Evolutionary conservation across 371 early-diverging fungal genomes (phyloP).

Genomic region (Synchytrium microbalum): DNA sequence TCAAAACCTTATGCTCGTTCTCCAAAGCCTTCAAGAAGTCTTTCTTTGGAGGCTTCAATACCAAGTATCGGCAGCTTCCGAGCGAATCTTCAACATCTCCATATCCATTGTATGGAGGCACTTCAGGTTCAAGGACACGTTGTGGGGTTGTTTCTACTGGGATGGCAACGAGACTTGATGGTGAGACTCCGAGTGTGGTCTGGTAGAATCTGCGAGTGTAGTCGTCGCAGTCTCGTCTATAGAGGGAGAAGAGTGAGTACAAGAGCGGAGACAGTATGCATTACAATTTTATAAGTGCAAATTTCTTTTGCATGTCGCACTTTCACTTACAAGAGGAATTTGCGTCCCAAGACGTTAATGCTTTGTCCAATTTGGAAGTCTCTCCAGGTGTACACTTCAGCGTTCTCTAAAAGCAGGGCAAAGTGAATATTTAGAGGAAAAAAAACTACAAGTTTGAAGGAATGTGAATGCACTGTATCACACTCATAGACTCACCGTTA

Average conservation of each 20-base stretch:
- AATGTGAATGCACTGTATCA: not conserved
- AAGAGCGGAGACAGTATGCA: not conserved
- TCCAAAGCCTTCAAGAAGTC: slow-evolving; percentile 50
- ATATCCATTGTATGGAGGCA: slow-evolving; percentile 51
- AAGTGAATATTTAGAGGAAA: slow-evolving; percentile 4
- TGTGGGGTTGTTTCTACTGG: not conserved
- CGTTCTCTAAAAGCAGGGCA: slow-evolving; percentile 28
- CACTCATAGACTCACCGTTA: not conserved
- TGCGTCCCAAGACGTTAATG: slow-evolving; percentile 43
- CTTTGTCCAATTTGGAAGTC: slow-evolving; percentile 41
- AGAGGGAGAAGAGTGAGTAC: not conserved
- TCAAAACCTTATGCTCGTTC: slow-evolving; percentile 43
- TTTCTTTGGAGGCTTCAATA: slow-evolving; percentile 49
- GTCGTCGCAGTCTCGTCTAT: slow-evolving; percentile 50
- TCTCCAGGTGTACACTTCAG: slow-evolving; percentile 42
- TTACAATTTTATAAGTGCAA: not conserved
- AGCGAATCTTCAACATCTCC: slow-evolving; percentile 50
- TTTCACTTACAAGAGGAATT: slow-evolving; percentile 35
- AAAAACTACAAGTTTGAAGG: not conserved
- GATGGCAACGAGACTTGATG: not conserved
- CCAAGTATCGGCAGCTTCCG: slow-evolving; percentile 43
- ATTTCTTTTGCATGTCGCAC: not conserved
- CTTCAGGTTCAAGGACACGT: slow-evolving; percentile 14
- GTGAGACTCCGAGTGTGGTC: not conserved
- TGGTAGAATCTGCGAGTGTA: slow-evolving; percentile 42